Conservation (phyloP, 768 basidiomycete species). For the Tricholoma matsutake region DNA sequence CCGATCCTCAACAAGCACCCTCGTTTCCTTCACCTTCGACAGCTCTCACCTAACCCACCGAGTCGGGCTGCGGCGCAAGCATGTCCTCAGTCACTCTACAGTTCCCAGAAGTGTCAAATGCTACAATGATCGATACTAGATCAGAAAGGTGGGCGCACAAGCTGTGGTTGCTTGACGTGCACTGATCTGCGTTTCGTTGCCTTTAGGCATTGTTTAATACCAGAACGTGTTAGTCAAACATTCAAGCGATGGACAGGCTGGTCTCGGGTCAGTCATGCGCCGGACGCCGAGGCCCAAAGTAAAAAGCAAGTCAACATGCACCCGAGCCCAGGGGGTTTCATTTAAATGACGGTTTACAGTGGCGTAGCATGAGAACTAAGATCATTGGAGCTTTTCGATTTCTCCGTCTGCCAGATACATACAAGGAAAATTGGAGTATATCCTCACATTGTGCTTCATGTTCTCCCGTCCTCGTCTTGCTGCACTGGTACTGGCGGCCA, state of each 20-base stretch:
- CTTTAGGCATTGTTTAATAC: background rate
- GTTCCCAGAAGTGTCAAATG: background rate
- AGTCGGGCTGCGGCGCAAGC: background rate
- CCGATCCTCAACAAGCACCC: background rate
- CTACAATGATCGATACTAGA: background rate
- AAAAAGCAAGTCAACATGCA: background rate
- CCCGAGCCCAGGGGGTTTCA: background rate
- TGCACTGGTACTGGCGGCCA: background rate
- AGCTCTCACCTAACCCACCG: background rate
- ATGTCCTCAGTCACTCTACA: background rate
- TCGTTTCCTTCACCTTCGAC: background rate
- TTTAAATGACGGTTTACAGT: background rate
- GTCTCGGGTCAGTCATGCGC: background rate
- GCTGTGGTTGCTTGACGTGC: background rate
- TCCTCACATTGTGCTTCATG: background rate
- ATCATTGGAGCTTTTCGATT: background rate
- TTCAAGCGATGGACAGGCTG: background rate
- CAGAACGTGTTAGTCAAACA: background rate
- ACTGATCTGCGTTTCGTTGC: background rate
- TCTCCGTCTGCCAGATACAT: background rate
- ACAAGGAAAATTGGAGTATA: background rate
- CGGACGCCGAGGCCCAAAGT: background rate
- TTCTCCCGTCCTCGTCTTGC: background rate
- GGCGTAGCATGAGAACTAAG: background rate
- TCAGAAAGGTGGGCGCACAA: background rate